These are phyloP conservation scores for Clavulina sp. DNA, from an alignment of 768 basidiomycete genomes.

Conservation along the genomic window DNA sequence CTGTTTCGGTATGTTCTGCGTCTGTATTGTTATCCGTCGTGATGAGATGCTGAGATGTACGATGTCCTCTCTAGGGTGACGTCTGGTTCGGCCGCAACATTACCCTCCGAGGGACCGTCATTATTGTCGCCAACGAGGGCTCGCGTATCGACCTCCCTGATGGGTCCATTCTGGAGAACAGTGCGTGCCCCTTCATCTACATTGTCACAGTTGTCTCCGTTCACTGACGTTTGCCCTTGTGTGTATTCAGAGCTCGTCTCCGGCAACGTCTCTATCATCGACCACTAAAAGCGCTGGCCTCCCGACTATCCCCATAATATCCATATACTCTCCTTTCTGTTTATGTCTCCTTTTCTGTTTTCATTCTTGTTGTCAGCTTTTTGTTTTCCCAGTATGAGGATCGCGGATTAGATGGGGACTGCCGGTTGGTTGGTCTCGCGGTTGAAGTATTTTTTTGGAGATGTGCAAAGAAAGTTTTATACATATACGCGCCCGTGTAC, in stretches of 20 bases:
- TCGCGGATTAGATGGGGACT: too few species aligned
- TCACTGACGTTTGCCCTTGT: constrained; percentile 9
- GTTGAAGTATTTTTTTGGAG: too few species aligned
- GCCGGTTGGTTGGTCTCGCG: too few species aligned
- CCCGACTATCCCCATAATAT: neutral
- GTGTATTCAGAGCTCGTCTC: constrained; percentile 42
- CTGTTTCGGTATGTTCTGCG: constrained; percentile 37
- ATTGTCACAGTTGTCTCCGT: neutral
- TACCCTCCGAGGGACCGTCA: constrained; percentile 77
- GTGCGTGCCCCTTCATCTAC: constrained; percentile 19
- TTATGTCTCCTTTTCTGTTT: too few species aligned
- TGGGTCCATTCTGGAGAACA: constrained; percentile 62
- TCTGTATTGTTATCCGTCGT: neutral
- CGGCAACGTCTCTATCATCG: constrained; percentile 71
- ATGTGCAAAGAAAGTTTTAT: too few species aligned
- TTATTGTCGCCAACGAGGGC: constrained; percentile 71
- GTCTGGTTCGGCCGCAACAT: constrained; percentile 80
- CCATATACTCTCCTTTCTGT: too few species aligned
- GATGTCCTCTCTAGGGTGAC: constrained; percentile 33
- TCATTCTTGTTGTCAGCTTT: too few species aligned
- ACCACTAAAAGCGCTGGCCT: constrained; percentile 18
- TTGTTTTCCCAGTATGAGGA: too few species aligned
- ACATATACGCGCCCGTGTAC: too few species aligned
- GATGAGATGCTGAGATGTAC: neutral
- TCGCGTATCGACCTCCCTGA: constrained; percentile 72